phyloP scores from a whole-genome alignment of 352 stramenopile genomes.

The Aphanomyces euteiches region DNA sequence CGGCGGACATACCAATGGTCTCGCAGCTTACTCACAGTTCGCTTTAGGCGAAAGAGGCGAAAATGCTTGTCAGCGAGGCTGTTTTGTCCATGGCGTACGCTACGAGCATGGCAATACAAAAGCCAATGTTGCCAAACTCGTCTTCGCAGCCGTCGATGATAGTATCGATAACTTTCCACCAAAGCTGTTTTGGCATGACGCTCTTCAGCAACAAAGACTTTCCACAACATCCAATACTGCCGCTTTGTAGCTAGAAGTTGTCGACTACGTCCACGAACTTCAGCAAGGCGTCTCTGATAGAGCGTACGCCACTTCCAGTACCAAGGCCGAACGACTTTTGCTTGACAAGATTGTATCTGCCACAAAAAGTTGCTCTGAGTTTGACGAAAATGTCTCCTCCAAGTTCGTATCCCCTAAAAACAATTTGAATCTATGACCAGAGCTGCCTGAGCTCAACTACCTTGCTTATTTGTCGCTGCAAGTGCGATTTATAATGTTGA shows the following conservation, averaged over 20 bases:
- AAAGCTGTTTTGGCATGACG: neutral
- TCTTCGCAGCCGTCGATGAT: too few relatives aligned
- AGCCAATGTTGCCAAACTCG: neutral
- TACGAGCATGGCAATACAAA: neutral
- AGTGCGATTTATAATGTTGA: too few relatives aligned
- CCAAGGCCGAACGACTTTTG: neutral
- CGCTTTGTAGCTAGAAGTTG: neutral
- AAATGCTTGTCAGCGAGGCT: neutral
- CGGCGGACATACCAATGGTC: constrained; percentile 3
- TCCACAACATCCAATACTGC: neutral
- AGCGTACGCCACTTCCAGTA: constrained; percentile 6
- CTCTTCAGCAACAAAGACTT: neutral
- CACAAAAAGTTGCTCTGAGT: neutral
- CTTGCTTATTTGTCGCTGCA: too few relatives aligned
- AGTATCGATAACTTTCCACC: too few relatives aligned
- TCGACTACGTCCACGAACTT: neutral
- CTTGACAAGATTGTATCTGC: neutral
- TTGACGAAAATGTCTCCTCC: neutral
- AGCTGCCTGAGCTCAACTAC: too few relatives aligned
- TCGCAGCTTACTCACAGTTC: constrained; percentile 1
- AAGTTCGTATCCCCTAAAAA: constrained; percentile 6
- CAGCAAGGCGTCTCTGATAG: neutral
- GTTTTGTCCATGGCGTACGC: neutral
- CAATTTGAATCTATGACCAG: neutral
- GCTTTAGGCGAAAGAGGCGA: neutral